Evolutionary conservation across 768 basidiomycete species (phyloP), one percentile per base, ranked within the genome.

Genomic region (Rhodotorula taiwanensis): DNA sequence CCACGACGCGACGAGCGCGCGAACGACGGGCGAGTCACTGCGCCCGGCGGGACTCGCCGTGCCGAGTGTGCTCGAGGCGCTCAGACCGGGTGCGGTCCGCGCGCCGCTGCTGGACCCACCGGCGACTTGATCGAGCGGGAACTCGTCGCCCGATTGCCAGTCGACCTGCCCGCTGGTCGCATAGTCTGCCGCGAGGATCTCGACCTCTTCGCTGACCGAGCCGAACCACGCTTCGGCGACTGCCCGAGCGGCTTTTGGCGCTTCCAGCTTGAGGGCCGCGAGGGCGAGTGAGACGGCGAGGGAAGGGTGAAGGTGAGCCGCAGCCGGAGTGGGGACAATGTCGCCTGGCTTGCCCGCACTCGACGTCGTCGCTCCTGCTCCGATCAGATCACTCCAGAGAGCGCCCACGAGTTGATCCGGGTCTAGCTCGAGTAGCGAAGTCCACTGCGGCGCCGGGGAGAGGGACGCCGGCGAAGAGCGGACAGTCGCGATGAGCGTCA

Each of bases 401-500:
- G 56, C 23, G 15, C 42, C 14, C 39, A 69, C 21, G 53, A 69
- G 60, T 9, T 48, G 10, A 7, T 13, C 44, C 14, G 63, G 45
- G 14, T 48, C 9, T 3, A 59, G 57, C 1, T 47, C 31, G 57
- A 65, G 57, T 5, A 69, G 57, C 18, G 41, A 43, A 4, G 34
- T 15, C 49, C 65, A 47, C 6, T 34, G 6, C 0, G 28, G 15
- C 3, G 28, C 7, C 4, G 33, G 31, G 5, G 39, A 43, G 6
- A 33, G 50, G 16, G 56, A 47, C 30, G 48, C 25, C 30, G 60
- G 36, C 15, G 56, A 55, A 3, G 67, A 33, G 52, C 53, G 60
- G 28, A 64, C 50, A 14, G 67, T 69, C 21, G 67, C 67, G 57
- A 69, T 53, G 49, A 69, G 55, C 23, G 67, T 69, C 31, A 65